These are phyloP conservation scores for Schizonepeta tenuifolia DNA, from an alignment of 257 asterid species.

Conservation along the genomic window DNA sequence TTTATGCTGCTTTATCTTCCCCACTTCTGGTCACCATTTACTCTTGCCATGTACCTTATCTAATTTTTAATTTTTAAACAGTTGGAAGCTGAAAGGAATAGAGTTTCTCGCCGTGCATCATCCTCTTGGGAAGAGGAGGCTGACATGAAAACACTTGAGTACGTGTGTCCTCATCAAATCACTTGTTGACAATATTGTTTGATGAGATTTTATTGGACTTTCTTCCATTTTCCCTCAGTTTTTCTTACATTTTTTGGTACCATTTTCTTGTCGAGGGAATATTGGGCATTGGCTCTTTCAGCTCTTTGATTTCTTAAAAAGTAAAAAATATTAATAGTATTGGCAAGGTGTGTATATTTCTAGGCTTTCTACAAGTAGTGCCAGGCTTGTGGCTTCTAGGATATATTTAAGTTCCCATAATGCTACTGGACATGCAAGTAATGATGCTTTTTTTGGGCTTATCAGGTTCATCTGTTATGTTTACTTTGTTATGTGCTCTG, in stretches of 20 bases:
- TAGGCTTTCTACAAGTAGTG: conserved; percentile 1
- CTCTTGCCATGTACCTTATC: conserved; percentile 15
- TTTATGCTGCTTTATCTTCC: conserved; percentile 25
- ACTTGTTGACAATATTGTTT: conserved; percentile 21
- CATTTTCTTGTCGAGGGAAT: background rate
- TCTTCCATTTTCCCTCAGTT: background rate
- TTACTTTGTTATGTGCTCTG: background rate
- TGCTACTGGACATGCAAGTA: conserved; percentile 8
- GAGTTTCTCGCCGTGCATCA: conserved; percentile 86
- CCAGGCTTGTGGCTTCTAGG: conserved; percentile 13
- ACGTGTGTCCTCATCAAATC: conserved; percentile 44
- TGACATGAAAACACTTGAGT: conserved; percentile 97
- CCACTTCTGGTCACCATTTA: conserved; percentile 4
- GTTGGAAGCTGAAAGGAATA: conserved; percentile 89
- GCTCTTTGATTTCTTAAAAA: background rate
- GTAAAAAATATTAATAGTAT: background rate
- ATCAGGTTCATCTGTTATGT: background rate
- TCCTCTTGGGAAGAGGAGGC: conserved; percentile 96
- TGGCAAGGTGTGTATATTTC: background rate
- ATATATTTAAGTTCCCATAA: background rate
- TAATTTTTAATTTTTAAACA: conserved; percentile 42
- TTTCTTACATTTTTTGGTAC: background rate
- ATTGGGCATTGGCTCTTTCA: conserved; percentile 12
- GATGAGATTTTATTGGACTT: conserved; percentile 17
- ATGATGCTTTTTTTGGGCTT: background rate